Conservation (phyloP, 306 rosid species). For the Sophora flavescens region DNA sequence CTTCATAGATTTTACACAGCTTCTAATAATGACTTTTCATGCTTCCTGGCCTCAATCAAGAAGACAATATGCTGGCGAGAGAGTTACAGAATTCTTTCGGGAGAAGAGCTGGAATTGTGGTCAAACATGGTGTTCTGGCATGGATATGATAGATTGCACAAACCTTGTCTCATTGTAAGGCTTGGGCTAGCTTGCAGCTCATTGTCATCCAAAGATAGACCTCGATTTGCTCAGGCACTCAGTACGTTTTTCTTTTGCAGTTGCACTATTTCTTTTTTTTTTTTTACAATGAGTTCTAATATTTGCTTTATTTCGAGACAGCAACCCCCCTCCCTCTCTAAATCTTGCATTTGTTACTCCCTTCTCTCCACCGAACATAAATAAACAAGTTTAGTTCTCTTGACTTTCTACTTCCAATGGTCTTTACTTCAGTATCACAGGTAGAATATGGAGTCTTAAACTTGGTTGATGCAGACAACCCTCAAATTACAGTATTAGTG, state of each 20-base stretch:
- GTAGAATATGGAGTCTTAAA: slow-evolving; percentile 85
- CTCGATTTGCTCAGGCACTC: slow-evolving; percentile 82
- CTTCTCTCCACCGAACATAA: slow-evolving; percentile 21
- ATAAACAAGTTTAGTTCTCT: slow-evolving; percentile 26
- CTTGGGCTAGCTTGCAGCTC: slow-evolving; percentile 77
- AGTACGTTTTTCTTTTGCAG: slow-evolving; percentile 60
- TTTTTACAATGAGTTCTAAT: slow-evolving; percentile 25
- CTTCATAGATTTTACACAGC: slow-evolving; percentile 75
- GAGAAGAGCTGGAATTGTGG: slow-evolving; percentile 82
- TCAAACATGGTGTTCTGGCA: slow-evolving; percentile 85
- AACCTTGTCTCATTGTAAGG: slow-evolving; percentile 85
- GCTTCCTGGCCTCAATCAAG: slow-evolving; percentile 77
- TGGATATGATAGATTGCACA: slow-evolving; percentile 73
- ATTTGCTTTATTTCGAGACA: slow-evolving; percentile 25
- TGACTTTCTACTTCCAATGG: slow-evolving; percentile 38
- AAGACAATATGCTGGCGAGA: slow-evolving; percentile 86
- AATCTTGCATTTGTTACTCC: neutral
- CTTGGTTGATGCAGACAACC: slow-evolving; percentile 69
- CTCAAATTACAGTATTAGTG: slow-evolving; percentile 86
- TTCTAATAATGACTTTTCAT: slow-evolving; percentile 69
- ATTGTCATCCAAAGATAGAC: slow-evolving; percentile 71
- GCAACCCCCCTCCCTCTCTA: neutral
- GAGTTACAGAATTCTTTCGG: slow-evolving; percentile 72
- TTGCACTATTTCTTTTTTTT: slow-evolving; percentile 31
- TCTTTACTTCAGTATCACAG: slow-evolving; percentile 84